Base-by-base conservation (phyloP, 2,329 filamentous ascomycete genomes). In the Ambrosiella cleistominuta region DNA sequence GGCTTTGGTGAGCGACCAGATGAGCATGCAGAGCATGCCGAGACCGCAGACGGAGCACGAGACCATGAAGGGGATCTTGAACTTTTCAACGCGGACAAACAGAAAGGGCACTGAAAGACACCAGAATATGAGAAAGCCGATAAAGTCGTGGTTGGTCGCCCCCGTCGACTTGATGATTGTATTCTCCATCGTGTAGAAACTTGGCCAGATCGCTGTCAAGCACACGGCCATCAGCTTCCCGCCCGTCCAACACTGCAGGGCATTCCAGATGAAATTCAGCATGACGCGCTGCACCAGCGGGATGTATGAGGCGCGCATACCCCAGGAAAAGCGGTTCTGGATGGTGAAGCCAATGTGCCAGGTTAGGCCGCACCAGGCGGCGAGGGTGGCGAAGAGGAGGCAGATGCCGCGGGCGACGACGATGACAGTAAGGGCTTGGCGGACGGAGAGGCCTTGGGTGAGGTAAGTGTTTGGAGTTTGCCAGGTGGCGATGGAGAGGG, bases 121-220 rank as follows among this genome's bases (percentile, higher is more conserved):
- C 70, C 75, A 78, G 64, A 78, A 78, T 47, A 78, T 64, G 56
- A 77, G 72, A 61, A 76, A 73, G 60, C 71, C 77, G 1, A 77
- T 68, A 37, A 78, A 66, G 35, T 74, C 70, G 17, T 71, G 69
- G 12, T 73, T 70, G 50, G 66, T 68, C 58, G 68, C 66, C 35
- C 68, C 71, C 50, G 69, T 62, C 54, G 64, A 68, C 3, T 64
- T 66, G 0, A 73, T 70, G 7, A 77, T 66, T 37, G 71, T 71
- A 61, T 77, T 74, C 13, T 68, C 68, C 60, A 76, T 70, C 62
- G 65, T 69, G 8, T 68, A 64, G 59, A 72, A 75, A 12, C 68
- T 70, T 3, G 72, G 71, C 70, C 72, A 74, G 62, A 73, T 71
- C 2, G 73, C 73, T 15, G 72, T 72, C 19, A 75, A 62, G 62